Evolutionary conservation across 257 asterid genomes (phyloP).

Genomic region (Salvia splendens): DNA sequence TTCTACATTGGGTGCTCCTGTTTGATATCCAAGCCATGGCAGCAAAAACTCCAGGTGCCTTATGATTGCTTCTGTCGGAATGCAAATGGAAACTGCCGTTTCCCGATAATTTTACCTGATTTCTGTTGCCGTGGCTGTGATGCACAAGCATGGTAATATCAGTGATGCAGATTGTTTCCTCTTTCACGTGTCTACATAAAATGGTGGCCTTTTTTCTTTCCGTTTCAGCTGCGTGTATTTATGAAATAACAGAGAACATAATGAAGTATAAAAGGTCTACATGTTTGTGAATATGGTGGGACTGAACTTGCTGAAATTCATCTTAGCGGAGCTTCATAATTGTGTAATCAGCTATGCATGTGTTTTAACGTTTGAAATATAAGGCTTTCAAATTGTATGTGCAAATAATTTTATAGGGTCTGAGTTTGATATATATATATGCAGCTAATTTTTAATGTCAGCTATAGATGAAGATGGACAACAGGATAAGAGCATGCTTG

Average conservation of each 20-base stretch:
- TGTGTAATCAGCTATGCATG: background rate
- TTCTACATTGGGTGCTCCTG: constrained; percentile 16
- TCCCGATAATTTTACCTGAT: constrained; percentile 9
- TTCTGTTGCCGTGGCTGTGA: constrained; percentile 29
- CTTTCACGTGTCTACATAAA: background rate
- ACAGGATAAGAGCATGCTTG: background rate
- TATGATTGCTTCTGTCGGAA: constrained; percentile 22
- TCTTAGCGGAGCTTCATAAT: background rate
- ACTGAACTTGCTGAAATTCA: background rate
- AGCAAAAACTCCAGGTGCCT: constrained; percentile 20
- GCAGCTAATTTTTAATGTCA: background rate
- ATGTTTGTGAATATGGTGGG: constrained; percentile 26
- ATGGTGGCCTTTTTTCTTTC: background rate
- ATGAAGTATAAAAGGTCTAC: constrained; percentile 13
- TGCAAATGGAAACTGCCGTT: constrained; percentile 19
- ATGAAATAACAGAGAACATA: constrained; percentile 1
- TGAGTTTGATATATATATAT: background rate
- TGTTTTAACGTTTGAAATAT: background rate
- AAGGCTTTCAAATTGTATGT: background rate
- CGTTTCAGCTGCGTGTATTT: constrained; percentile 6
- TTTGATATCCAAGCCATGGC: constrained; percentile 29
- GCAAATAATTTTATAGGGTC: background rate
- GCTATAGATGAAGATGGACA: background rate
- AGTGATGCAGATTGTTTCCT: constrained; percentile 12
- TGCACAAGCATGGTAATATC: constrained; percentile 27